Evolutionary conservation across 495 filamentous ascomycete genomes (phyloP).

Genomic region (Annulohypoxylon bovei): DNA sequence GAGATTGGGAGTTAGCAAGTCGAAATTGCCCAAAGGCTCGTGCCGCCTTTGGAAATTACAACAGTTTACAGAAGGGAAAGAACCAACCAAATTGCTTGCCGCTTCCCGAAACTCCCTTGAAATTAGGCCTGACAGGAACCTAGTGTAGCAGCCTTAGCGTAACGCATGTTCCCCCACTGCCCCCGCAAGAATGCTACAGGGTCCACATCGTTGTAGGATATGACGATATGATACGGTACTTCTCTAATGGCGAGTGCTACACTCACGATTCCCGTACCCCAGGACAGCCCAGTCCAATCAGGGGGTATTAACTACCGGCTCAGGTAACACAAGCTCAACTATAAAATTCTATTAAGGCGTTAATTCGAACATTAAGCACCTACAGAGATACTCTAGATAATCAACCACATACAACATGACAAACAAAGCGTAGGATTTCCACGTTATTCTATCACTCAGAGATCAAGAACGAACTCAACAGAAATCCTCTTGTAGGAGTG

Average conservation of each 20-base stretch:
- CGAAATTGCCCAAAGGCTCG: slow-evolving; percentile 32
- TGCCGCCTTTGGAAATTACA: slow-evolving; percentile 31
- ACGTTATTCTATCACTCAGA: background rate
- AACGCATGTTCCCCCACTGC: background rate
- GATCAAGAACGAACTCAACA: background rate
- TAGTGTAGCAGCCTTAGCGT: slow-evolving; percentile 17
- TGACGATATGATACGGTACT: slow-evolving; percentile 13
- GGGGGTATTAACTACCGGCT: background rate
- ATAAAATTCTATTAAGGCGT: background rate
- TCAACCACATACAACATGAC: background rate
- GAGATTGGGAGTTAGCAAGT: slow-evolving; percentile 21
- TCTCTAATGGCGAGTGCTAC: slow-evolving; percentile 10
- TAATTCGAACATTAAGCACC: background rate
- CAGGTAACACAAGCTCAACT: slow-evolving; percentile 11
- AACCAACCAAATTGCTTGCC: slow-evolving; percentile 38
- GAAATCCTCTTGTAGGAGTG: background rate
- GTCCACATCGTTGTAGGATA: slow-evolving; percentile 1
- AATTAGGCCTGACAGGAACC: slow-evolving; percentile 27
- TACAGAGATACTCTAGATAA: background rate
- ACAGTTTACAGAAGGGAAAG: slow-evolving; percentile 9
- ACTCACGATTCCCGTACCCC: slow-evolving; percentile 5
- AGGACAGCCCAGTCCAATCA: background rate
- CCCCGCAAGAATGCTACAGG: slow-evolving; percentile 8
- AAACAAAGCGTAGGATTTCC: background rate
- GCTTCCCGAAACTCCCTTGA: slow-evolving; percentile 37